Conservation (phyloP, 176 grass and related monocot species). For the Zoysia pacifica region DNA sequence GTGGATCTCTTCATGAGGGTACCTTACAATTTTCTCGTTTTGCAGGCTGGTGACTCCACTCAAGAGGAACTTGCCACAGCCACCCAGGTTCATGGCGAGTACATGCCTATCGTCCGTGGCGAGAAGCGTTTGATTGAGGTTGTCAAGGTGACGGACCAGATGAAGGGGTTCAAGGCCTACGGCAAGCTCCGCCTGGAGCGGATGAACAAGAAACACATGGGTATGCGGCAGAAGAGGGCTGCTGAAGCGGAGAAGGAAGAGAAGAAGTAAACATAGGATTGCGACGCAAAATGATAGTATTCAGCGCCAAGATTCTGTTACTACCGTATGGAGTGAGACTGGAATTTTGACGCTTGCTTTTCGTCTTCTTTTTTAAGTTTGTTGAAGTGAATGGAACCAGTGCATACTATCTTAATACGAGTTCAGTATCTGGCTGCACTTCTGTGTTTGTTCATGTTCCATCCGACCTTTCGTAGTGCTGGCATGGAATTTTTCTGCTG, state of each 20-base stretch:
- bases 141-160: slow-evolving; percentile 83
- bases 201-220: slow-evolving; percentile 73
- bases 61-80: slow-evolving; percentile 80
- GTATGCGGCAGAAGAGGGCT: slow-evolving; percentile 66
- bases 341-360: neutral
- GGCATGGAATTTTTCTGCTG: neutral
- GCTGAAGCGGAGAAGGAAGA: slow-evolving; percentile 81
- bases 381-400: slow-evolving; percentile 8
- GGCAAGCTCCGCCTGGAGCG: slow-evolving; percentile 76
- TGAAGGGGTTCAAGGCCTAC: slow-evolving; percentile 83
- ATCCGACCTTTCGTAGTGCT: neutral
- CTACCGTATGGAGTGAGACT: slow-evolving; percentile 2
- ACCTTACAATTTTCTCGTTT: neutral
- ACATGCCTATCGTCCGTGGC: slow-evolving; percentile 67
- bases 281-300: neutral
- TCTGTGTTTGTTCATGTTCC: neutral
- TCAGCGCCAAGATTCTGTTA: neutral
- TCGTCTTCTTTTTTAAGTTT: neutral
- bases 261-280: slow-evolving; percentile 55
- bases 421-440: neutral
- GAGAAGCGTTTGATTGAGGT: slow-evolving; percentile 72
- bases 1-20: neutral
- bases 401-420: slow-evolving; percentile 18
- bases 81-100: slow-evolving; percentile 77
- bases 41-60: slow-evolving; percentile 85